Base-by-base conservation (phyloP, 2,329 filamentous ascomycete species). In the Grosmannia serpens region DNA sequence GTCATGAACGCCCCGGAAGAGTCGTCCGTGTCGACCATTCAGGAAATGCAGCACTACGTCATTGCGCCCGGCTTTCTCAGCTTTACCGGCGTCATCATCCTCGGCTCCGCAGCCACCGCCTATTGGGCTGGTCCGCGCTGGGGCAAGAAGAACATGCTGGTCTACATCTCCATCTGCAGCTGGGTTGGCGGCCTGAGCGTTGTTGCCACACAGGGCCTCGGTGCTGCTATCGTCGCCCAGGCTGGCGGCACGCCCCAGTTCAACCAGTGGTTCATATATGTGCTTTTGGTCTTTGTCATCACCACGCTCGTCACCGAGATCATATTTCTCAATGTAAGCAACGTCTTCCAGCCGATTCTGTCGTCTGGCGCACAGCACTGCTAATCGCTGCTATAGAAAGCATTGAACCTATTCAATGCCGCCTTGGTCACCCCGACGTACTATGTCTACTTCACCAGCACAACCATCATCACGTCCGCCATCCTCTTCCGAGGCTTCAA, bases 351-450 rank as follows among this genome's bases (percentile, higher is more conserved):
- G 6, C 17, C n/a, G 27, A 10, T 2, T 3, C 2, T 17, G 22
- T 11, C 31, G n/a, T 55, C 4, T 15, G 7, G 13, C n/a, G 3
- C 9, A 13, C 15, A 1, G n/a, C n/a, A 22, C 38, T 46, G 29
- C 49, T 58, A 53, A 46, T n/a, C 38, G 33, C 59, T 63, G 60
- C 71, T 49, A 60, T 73, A 97, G 91, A 99, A 99, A 96, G 94
- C 94, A 7, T 80, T 97, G 59, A 97, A 99, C 68, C 74, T 99
- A 55, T 97, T 92, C 78, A 97, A 99, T 67, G 94, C 94, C 44
- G 92, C 94, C 9, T 81, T 99, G 64, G 94, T 99, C 60, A 99
- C 94, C 0, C 94, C 94, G 0, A 99, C 94, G 2, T 99, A 99
- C 74, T 99, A 99, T 71, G 94, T 99, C 64, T 92, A 95, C 76